Conservation (phyloP, 768 basidiomycete species). For the Hortiboletus campestris region DNA sequence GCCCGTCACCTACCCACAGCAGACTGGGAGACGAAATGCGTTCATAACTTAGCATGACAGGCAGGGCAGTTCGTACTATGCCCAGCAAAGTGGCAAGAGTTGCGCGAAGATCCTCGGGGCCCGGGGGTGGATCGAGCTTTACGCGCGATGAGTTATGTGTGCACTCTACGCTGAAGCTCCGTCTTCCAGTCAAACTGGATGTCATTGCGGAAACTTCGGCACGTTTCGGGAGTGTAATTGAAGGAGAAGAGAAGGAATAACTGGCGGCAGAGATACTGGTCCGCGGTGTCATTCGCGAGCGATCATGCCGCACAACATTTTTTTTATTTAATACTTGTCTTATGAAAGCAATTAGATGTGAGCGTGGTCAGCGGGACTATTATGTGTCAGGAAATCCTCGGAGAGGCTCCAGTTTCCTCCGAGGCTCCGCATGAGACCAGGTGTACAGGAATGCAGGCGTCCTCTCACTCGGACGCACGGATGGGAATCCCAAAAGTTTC, state of each 20-base stretch:
- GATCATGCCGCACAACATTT: conserved; percentile 46
- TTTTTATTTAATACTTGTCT: no score
- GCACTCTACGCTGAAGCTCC: conserved; percentile 41
- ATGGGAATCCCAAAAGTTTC: background rate
- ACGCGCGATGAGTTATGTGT: conserved; percentile 36
- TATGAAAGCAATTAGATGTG: background rate
- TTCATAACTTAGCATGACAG: conserved; percentile 22
- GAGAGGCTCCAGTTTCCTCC: background rate
- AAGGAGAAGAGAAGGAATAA: conserved; percentile 59
- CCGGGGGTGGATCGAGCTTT: conserved; percentile 16
- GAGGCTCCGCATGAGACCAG: background rate
- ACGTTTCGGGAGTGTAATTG: conserved; percentile 58
- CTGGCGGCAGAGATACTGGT: conserved; percentile 67
- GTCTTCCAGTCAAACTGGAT: conserved; percentile 33
- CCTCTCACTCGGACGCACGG: background rate
- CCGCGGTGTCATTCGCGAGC: conserved; percentile 48
- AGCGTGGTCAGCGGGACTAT: background rate
- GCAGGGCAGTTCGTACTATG: conserved; percentile 38
- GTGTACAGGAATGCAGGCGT: background rate
- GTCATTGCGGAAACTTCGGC: conserved; percentile 10
- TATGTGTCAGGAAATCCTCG: background rate
- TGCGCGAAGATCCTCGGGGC: conserved; percentile 30
- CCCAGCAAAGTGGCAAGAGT: conserved; percentile 43
- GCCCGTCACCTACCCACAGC: conserved; percentile 50
- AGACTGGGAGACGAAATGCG: conserved; percentile 39